phyloP scores from a whole-genome alignment of 495 filamentous ascomycete genomes.

The Hypoxylon rickii region DNA sequence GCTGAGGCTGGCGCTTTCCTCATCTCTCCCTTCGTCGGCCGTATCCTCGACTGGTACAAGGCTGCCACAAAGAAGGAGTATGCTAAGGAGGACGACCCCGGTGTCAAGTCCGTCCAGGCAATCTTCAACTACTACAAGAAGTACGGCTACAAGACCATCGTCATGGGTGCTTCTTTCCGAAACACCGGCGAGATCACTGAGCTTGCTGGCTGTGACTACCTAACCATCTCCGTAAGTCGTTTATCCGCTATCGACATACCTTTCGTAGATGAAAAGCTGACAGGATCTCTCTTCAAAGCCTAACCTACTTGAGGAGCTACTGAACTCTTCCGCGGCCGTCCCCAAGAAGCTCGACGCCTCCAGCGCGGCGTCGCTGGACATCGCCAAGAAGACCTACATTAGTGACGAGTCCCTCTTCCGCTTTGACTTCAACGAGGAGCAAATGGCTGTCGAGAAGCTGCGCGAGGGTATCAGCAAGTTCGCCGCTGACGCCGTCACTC shows the following conservation, averaged over 20 bases:
- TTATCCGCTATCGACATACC: background rate
- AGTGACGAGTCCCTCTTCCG: conserved; percentile 88
- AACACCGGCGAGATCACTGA: conserved; percentile 96
- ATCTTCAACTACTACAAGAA: conserved; percentile 99
- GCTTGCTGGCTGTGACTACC: conserved; percentile 96
- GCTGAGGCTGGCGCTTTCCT: conserved; percentile 97
- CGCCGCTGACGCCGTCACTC: conserved; percentile 89
- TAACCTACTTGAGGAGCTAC: conserved; percentile 90
- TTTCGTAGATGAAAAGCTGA: conserved; percentile 5
- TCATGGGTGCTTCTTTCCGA: conserved; percentile 99
- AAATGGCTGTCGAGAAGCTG: conserved; percentile 99
- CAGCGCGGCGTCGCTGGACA: conserved; percentile 66
- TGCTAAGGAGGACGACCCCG: conserved; percentile 85
- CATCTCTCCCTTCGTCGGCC: conserved; percentile 98
- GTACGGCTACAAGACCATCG: conserved; percentile 95
- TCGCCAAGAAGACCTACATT: conserved; percentile 90
- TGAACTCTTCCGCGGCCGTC: conserved; percentile 75
- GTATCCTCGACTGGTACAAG: conserved; percentile 99
- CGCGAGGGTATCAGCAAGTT: conserved; percentile 99
- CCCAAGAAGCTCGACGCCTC: conserved; percentile 90
- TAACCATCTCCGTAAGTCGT: conserved; percentile 87
- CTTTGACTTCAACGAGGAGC: conserved; percentile 99
- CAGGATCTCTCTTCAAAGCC: conserved; percentile 59
- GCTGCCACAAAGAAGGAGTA: conserved; percentile 92
- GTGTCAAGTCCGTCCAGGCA: conserved; percentile 89